Evolutionary conservation across 2,329 filamentous ascomycete species (phyloP), one percentile per base, ranked within the genome.

Genomic region (Pleomassaria siparia): DNA sequence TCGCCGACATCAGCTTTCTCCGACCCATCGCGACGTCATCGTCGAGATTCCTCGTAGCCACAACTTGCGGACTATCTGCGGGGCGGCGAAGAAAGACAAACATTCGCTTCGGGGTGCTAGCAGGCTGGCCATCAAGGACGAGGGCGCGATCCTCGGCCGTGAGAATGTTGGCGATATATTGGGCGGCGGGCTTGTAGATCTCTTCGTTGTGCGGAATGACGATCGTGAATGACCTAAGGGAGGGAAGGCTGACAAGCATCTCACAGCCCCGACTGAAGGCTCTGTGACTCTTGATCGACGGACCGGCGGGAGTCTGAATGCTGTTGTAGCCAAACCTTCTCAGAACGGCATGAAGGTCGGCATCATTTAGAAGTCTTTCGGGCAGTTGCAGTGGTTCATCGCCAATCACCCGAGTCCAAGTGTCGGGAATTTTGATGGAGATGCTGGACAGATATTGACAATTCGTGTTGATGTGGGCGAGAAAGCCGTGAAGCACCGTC

Each of bases 381-480:
- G 8, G 30, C 30, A 33, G 30, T 6, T 8, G 16, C 16, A 8
- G 13, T 33, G 7, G 30, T 7, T 7, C 13, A 33, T n/a, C n/a
- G n/a, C 12, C 30, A 18, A 18, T 18, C 7, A 9, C 7, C 15
- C 13, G 22, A 16, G 15, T 13, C 32, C 18, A 18, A 24, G 42
- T 18, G 21, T 44, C 45, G 1, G 44, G 41, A 18, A 18, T 47
- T 9, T 3, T 22, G 25, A 49, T 40, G 2, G 43, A 46, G 16
- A 52, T 44, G 40, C 39, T 49, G n/a, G 43, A 52, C 16, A 54
- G 18, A 22, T 26, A 44, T 5, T 40, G 41, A 21, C 43, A 49
- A 37, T 54, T 54, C n/a, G 10, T 11, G 15, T 41, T 28, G 20
- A 54, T 35, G 25, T 40, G 21, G 7, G 15, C 4, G 6, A 51